A percentile compares a stretch with the other conserved stretches of the same genome.
Evolutionary conservation across 2,329 filamentous ascomycete genomes (phyloP).

Genomic region (Ustulina deusta): DNA sequence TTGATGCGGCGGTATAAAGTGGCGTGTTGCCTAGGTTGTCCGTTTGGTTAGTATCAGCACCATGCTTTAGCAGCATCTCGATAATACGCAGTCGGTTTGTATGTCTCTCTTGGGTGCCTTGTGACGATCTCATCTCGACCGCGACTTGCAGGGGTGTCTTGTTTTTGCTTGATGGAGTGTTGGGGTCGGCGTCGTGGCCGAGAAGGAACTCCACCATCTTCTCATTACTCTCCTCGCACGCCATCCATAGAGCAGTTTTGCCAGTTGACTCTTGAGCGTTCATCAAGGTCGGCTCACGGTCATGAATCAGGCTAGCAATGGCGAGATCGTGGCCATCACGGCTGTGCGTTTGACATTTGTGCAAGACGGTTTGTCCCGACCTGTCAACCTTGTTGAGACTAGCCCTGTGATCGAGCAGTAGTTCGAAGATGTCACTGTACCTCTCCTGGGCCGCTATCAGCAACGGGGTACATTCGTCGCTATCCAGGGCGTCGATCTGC

Average conservation of each 20-base stretch:
- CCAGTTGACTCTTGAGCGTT: conserved; percentile 6
- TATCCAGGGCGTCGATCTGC: conserved; percentile 8
- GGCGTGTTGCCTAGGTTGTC: conserved; percentile 18
- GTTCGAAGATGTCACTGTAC: conserved; percentile 11
- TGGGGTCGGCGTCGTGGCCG: conserved; percentile 10
- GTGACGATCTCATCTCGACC: conserved; percentile 22
- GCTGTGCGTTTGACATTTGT: conserved; percentile 9
- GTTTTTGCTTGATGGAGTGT: conserved; percentile 11
- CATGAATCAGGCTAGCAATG: conserved; percentile 5
- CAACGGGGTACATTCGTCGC: conserved; percentile 14
- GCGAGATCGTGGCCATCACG: conserved; percentile 1
- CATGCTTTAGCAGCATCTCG: conserved; percentile 1
- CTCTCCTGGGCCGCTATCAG: conserved; percentile 17
- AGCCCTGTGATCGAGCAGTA: conserved; percentile 8
- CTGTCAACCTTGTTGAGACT: conserved; percentile 2
- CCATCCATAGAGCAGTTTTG: conserved; percentile 18
- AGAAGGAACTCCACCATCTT: conserved; percentile 21
- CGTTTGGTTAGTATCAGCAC: conserved; percentile 6
- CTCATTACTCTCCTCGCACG: conserved; percentile 10
- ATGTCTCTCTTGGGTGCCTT: not conserved
- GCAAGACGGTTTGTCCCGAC: conserved; percentile 2
- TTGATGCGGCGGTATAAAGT: conserved; percentile 18
- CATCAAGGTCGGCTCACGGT: not conserved
- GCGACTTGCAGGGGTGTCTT: conserved; percentile 14
- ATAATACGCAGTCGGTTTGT: conserved; percentile 12